Conservation (phyloP, 1,284 basidiomycete genomes). For the Apiotrichum veenhuisii region DNA sequence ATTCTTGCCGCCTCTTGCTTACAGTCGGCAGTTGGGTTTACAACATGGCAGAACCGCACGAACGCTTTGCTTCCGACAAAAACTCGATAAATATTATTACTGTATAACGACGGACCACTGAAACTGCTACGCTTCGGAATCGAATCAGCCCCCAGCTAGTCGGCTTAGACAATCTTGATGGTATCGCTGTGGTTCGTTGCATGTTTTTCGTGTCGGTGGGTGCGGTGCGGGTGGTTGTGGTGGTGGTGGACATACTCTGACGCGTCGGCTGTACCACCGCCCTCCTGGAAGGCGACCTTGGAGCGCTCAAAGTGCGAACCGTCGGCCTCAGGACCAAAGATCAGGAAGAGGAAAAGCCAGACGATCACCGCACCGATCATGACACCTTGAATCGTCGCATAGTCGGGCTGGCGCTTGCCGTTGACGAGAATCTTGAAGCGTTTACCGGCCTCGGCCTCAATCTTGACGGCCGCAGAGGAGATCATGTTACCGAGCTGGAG, state of each 20-base stretch:
- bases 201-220: neutral
- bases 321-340: slow-evolving; percentile 57
- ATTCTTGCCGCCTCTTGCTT: too few relatives aligned
- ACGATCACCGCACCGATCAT: slow-evolving; percentile 62
- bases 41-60: too few relatives aligned
- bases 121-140: too few relatives aligned
- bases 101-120: too few relatives aligned
- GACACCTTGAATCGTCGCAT: slow-evolving; percentile 81
- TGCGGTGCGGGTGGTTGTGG: neutral
- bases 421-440: slow-evolving; percentile 47
- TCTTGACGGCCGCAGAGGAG: slow-evolving; percentile 80
- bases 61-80: too few relatives aligned
- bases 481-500: slow-evolving; percentile 60
- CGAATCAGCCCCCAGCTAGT: neutral
- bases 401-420: slow-evolving; percentile 57
- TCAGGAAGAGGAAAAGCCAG: slow-evolving; percentile 49
- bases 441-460: slow-evolving; percentile 70
- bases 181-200: neutral
- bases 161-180: neutral
- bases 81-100: too few relatives aligned
- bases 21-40: too few relatives aligned
- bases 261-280: slow-evolving; percentile 57
- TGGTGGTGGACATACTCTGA: slow-evolving; percentile 22
- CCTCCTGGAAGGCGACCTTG: slow-evolving; percentile 73
- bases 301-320: slow-evolving; percentile 77